Conservation (phyloP, 805 yeast genomes). For the Pichia thaimueangensis region DNA sequence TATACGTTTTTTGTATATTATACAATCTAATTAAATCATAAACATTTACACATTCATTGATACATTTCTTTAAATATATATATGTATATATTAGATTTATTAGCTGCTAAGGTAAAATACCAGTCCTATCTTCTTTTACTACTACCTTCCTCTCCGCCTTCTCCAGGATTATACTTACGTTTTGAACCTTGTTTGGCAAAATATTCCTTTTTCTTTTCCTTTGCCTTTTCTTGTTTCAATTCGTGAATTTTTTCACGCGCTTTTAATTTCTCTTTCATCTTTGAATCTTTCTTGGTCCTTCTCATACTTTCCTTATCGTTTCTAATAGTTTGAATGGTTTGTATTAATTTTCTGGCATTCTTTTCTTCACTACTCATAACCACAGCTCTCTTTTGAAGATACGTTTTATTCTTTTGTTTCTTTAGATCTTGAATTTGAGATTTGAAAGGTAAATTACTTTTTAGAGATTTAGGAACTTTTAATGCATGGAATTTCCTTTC, state of each 20-base stretch:
- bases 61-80: too few species aligned
- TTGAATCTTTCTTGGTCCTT: conserved; percentile 62
- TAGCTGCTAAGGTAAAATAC: too few species aligned
- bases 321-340: conserved; percentile 76
- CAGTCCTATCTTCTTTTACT: conserved; percentile 22
- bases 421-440: conserved; percentile 86
- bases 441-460: conserved; percentile 77
- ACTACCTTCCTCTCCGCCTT: conserved; percentile 24
- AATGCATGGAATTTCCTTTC: conserved; percentile 84
- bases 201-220: conserved; percentile 80
- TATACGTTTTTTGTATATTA: conserved; percentile 1
- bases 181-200: conserved; percentile 68
- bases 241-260: conserved; percentile 71
- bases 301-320: conserved; percentile 81
- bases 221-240: conserved; percentile 63
- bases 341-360: conserved; percentile 85
- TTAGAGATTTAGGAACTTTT: conserved; percentile 75
- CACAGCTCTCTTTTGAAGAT: conserved; percentile 85
- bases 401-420: conserved; percentile 78
- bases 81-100: too few species aligned
- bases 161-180: conserved; percentile 37
- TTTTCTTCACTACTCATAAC: conserved; percentile 88
- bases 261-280: conserved; percentile 69
- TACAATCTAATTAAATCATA: background rate
- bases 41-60: too few species aligned